Base-by-base conservation (phyloP, 306 rosid species). In the Cucurbita argyrosperma region DNA sequence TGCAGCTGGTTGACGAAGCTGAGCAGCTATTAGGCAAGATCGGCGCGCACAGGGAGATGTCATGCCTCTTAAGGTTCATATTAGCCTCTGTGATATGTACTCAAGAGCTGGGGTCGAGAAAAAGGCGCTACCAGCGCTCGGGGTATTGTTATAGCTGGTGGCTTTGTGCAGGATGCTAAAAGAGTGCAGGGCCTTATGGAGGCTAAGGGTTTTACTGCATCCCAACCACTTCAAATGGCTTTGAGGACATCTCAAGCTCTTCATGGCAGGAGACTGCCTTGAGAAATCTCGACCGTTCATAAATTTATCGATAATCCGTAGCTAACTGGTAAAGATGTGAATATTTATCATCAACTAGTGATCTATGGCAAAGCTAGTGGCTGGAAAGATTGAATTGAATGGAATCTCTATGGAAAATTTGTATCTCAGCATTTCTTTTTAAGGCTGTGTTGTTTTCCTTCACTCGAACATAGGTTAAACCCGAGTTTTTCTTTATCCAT, bases 61-160 rank as follows among this genome's bases (percentile, higher is more conserved):
- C 38, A 92, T 88, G 76, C 92, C 99, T 52, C n/a, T 88, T 0
- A 86, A 85, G 79, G 78, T 94, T 79, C 92, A 91, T 74, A 85
- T 89, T 71, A 84, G 89, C 77, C 96, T 94, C 14, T 88, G 92
- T 65, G 91, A 83, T 51, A 89, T 94, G 99, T 91, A 94, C 78
- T 86, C 90, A 3, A 84, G 79, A 79, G 81, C 82, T 71, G 84
- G 94, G 81, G 71, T 70, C 50, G 95, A 94, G 91, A 94, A 84
- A 75, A 91, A 94, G 78, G 89, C 90, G 10, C 85, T 94, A 69
- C 94, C 91, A 85, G 82, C 87, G 71, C 79, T 94, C 21, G 92
- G 95, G 4, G 82, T 82, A 59, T 74, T 94, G 64, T 94, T 64
- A 4, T 65, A 45, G 76, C 15, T 40, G 97, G 95, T 66, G 96